phyloP scores from a whole-genome alignment of 371 early-diverging fungal genomes.

The Lichtheimia hyalospora region DNA sequence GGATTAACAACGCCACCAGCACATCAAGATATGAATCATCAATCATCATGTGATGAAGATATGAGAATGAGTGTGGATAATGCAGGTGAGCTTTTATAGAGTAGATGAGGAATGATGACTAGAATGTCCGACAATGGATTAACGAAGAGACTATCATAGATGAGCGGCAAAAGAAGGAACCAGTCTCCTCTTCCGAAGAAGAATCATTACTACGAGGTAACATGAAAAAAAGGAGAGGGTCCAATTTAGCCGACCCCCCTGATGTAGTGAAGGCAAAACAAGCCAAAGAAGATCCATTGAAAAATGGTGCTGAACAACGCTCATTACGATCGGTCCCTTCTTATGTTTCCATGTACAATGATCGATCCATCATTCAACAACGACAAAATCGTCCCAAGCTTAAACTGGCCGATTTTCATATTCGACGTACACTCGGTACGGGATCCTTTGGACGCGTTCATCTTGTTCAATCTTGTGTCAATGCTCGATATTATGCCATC shows the following conservation, averaged over 20 bases:
- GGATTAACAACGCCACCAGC: constrained; percentile 15
- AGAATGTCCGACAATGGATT: too few relatives aligned
- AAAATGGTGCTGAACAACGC: too few relatives aligned
- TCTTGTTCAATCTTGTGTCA: constrained; percentile 77
- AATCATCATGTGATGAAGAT: constrained; percentile 16
- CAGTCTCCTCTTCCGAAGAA: constrained; percentile 4
- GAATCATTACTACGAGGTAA: constrained; percentile 7
- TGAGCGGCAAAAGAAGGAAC: too few relatives aligned
- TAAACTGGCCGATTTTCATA: constrained; percentile 66
- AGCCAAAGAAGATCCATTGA: not conserved
- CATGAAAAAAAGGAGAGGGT: constrained; percentile 4
- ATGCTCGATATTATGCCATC: constrained; percentile 90
- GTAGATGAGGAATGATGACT: too few relatives aligned
- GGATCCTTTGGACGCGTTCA: constrained; percentile 99
- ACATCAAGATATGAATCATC: constrained; percentile 12
- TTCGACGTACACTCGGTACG: constrained; percentile 88
- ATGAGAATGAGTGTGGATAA: constrained; percentile 26
- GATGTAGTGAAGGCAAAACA: constrained; percentile 4
- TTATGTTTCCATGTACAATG: constrained; percentile 30
- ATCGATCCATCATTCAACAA: constrained; percentile 31
- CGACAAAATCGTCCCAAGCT: constrained; percentile 54
- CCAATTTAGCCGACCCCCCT: constrained; percentile 1
- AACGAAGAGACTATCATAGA: too few relatives aligned
- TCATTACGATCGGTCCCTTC: constrained; percentile 1
- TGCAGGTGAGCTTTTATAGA: constrained; percentile 11